These are phyloP conservation scores for Fusarium sp. DNA, from an alignment of 2,329 filamentous ascomycete species.

Conservation along the genomic window DNA sequence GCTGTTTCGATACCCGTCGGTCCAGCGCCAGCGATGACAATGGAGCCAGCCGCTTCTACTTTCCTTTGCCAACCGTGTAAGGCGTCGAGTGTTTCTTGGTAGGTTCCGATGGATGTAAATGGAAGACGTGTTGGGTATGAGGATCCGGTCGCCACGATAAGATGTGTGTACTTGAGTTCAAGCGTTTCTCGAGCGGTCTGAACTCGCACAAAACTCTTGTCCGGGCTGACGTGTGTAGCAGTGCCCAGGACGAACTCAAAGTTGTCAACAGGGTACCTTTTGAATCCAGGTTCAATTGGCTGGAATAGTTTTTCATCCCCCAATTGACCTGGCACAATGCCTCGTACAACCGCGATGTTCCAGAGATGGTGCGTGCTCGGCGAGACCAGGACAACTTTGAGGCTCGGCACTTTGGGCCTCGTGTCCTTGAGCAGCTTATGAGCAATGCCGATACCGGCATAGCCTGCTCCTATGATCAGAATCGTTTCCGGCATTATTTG, in stretches of 20 bases:
- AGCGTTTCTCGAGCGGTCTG: not conserved
- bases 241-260: not conserved
- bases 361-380: not conserved
- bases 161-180: not conserved
- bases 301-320: not conserved
- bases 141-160: not conserved
- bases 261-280: not conserved
- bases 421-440: not conserved
- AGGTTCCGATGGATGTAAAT: not conserved
- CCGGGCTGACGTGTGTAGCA: not conserved
- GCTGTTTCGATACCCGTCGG: not conserved
- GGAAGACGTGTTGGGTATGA: not conserved
- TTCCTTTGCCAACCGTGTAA: not conserved
- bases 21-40: not conserved
- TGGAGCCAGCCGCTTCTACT: not conserved
- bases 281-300: not conserved
- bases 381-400: conserved; percentile 4
- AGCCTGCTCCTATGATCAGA: not conserved
- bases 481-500: not conserved
- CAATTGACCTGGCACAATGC: not conserved
- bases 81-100: not conserved
- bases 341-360: conserved; percentile 3
- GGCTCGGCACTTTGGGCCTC: not conserved
- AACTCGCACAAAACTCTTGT: not conserved
- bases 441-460: not conserved